phyloP scores from a whole-genome alignment of 1,139 yeast species.

The Maudiozyma humilis region DNA sequence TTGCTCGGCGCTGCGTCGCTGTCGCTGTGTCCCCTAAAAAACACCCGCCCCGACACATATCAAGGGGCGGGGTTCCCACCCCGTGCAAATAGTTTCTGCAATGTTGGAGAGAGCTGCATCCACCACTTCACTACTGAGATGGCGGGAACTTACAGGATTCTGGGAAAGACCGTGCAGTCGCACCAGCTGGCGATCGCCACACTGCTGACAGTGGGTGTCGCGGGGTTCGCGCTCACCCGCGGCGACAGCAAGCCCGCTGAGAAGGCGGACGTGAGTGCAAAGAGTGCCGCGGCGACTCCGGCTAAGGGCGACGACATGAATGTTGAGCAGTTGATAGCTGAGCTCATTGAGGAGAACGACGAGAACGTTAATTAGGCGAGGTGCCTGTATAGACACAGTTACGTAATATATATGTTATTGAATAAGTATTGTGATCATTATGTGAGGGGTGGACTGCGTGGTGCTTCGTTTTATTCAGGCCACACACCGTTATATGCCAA shows the following conservation, averaged over 20 bases:
- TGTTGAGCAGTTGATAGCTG: slow-evolving; percentile 48
- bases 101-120: background rate
- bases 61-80: too few species aligned
- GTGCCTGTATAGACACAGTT: background rate
- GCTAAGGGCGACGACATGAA: slow-evolving; percentile 42
- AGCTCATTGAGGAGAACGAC: slow-evolving; percentile 21
- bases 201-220: slow-evolving; percentile 32
- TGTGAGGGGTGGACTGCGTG: too few species aligned
- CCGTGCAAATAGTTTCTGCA: too few species aligned
- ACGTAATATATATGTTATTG: too few species aligned
- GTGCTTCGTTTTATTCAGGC: too few species aligned
- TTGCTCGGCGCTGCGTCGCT: too few species aligned
- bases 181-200: slow-evolving; percentile 38
- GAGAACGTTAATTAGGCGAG: background rate
- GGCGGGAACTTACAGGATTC: slow-evolving; percentile 56
- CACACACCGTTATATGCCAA: too few species aligned
- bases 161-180: slow-evolving; percentile 58
- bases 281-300: background rate
- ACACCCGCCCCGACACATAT: too few species aligned
- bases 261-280: background rate
- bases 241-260: background rate
- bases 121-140: slow-evolving; percentile 25
- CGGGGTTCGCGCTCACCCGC: slow-evolving; percentile 25
- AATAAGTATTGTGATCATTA: too few species aligned
- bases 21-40: too few species aligned